Percentiles rank a stretch among this genome's conserved stretches.
Evolutionary conservation across 495 filamentous ascomycete species (phyloP).

Genomic region (Thozetella sp.): DNA sequence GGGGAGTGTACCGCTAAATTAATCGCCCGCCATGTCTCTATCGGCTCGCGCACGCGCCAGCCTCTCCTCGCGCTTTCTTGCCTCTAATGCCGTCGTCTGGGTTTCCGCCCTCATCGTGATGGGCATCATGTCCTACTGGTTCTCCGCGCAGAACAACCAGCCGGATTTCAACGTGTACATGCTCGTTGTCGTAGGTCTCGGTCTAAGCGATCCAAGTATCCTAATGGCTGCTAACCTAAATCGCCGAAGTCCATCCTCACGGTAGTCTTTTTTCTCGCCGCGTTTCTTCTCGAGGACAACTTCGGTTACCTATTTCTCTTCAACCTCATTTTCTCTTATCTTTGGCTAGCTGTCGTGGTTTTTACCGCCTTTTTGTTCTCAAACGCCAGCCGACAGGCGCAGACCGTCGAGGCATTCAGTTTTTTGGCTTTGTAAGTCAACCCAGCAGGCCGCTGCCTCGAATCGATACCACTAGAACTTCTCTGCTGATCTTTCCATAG

Average conservation of each 20-base stretch:
- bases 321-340: conserved; percentile 64
- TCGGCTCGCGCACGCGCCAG: no score
- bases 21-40: no score
- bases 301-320: conserved; percentile 51
- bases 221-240: conserved; percentile 8
- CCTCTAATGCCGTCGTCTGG: conserved; percentile 49
- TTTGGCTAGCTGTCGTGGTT: conserved; percentile 65
- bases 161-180: conserved; percentile 53
- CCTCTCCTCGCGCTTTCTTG: no score
- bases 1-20: no score
- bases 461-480: background rate
- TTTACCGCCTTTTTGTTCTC: conserved; percentile 59
- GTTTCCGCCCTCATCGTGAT: conserved; percentile 61
- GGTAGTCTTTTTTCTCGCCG: conserved; percentile 58
- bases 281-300: conserved; percentile 55
- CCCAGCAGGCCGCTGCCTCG: no score
- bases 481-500: conserved; percentile 39
- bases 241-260: conserved; percentile 55
- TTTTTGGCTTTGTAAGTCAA: conserved; percentile 62
- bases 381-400: conserved; percentile 38
- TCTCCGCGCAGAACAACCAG: conserved; percentile 33
- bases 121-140: conserved; percentile 59
- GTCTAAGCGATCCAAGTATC: background rate
- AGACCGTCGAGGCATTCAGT: conserved; percentile 59
- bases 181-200: conserved; percentile 55